A percentile compares a stretch with the other conserved stretches of the same genome.
phyloP scores from a whole-genome alignment of 2,329 filamentous ascomycete genomes.

The Zymoseptoria crescenta region DNA sequence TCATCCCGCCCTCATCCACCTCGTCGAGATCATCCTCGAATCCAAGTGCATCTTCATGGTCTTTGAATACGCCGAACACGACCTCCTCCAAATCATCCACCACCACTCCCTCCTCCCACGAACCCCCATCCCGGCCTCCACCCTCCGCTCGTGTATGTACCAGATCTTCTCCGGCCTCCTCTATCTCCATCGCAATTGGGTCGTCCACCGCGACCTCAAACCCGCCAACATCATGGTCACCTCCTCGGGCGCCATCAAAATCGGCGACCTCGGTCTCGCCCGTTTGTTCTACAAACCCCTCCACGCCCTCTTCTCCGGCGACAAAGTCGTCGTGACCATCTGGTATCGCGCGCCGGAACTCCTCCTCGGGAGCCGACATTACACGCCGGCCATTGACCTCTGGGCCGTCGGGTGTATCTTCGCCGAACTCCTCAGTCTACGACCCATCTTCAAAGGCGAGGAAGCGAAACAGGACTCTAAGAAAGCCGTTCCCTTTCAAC shows the following conservation, averaged over 20 bases:
- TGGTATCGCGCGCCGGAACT: constrained; percentile 97
- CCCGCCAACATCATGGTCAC: constrained; percentile 99
- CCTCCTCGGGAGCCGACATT: constrained; percentile 85
- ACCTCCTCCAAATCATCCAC: constrained; percentile 94
- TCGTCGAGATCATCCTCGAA: constrained; percentile 93
- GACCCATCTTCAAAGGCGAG: constrained; percentile 96
- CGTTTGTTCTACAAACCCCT: constrained; percentile 90
- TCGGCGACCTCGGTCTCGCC: constrained; percentile 87
- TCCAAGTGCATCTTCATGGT: constrained; percentile 99
- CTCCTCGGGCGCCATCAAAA: constrained; percentile 79
- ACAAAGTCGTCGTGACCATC: constrained; percentile 98
- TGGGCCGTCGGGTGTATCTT: constrained; percentile 99
- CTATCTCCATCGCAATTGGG: constrained; percentile 94
- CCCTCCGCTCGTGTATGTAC: constrained; percentile 89
- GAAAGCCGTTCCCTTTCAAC: constrained; percentile 93
- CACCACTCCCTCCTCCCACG: constrained; percentile 87
- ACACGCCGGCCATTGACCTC: constrained; percentile 92
- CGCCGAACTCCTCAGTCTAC: constrained; percentile 78
- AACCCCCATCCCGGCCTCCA: constrained; percentile 78
- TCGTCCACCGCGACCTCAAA: constrained; percentile 92
- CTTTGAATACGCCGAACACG: constrained; percentile 97
- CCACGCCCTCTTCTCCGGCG: constrained; percentile 82
- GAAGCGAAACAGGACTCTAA: constrained; percentile 99
- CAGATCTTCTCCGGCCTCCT: constrained; percentile 91
- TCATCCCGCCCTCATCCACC: constrained; percentile 80